These are phyloP conservation scores for Chrysosphaeria jannelii DNA, from an alignment of 2,329 filamentous ascomycete genomes.

Conservation along the genomic window DNA sequence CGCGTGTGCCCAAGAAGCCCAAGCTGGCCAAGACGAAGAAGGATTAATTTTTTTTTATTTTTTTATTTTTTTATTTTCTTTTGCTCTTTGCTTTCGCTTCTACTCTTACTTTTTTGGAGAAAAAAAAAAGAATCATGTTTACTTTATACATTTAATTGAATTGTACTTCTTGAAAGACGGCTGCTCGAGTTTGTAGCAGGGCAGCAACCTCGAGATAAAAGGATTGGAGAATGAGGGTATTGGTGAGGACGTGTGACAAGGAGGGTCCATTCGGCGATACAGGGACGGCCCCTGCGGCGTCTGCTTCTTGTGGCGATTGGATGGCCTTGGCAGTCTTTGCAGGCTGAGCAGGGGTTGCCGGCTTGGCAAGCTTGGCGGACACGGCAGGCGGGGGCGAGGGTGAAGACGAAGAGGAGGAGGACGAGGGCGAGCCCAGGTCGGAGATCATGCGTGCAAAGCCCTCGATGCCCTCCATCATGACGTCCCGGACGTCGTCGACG, in stretches of 20 bases:
- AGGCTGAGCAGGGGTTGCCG: no score
- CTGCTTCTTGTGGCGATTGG: no score
- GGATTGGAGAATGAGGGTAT: constrained; percentile 49
- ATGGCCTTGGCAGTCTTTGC: constrained; percentile 1
- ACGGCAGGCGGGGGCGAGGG: constrained; percentile 2
- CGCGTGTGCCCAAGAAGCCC: constrained; percentile 6
- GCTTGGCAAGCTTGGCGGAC: no score
- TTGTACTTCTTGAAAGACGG: constrained; percentile 37
- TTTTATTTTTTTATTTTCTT: neutral
- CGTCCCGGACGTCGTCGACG: no score
- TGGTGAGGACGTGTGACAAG: constrained; percentile 52
- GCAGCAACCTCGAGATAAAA: constrained; percentile 53
- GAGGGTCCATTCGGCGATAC: constrained; percentile 19
- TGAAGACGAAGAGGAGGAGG: constrained; percentile 2
- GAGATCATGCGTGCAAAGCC: constrained; percentile 44
- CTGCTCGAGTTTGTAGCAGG: constrained; percentile 42
- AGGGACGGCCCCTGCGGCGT: no score
- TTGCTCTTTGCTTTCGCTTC: neutral
- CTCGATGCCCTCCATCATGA: constrained; percentile 30
- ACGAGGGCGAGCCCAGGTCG: constrained; percentile 13
- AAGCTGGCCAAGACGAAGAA: constrained; percentile 4
- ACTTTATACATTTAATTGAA: no score
- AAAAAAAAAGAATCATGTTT: constrained; percentile 1
- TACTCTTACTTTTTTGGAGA: neutral
- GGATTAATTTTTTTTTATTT: constrained; percentile 2